phyloP scores from a whole-genome alignment of 805 yeast genomes.

The Metschnikowia kunwiensis region DNA sequence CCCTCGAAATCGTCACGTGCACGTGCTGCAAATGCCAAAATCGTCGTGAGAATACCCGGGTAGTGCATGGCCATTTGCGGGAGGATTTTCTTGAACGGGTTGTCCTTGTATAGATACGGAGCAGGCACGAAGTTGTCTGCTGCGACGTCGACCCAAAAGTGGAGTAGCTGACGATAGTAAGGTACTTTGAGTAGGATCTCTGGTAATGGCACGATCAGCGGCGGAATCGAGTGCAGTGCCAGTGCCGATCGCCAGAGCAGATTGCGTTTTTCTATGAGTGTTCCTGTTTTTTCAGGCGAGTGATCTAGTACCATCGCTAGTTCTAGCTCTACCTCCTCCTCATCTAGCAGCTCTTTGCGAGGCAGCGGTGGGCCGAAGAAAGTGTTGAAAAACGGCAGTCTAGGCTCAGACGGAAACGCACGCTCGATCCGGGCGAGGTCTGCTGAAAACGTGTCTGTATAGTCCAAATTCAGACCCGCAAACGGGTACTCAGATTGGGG shows the following conservation, averaged over 20 bases:
- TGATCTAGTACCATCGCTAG: neutral
- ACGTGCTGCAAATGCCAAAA: slow-evolving; percentile 45
- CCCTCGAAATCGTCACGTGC: slow-evolving; percentile 27
- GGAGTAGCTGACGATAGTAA: slow-evolving; percentile 56
- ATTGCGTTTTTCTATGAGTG: neutral
- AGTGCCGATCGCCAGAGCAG: slow-evolving; percentile 1
- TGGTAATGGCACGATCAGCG: slow-evolving; percentile 45
- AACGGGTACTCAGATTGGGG: slow-evolving; percentile 1
- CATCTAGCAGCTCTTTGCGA: neutral
- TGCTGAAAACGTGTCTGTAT: slow-evolving; percentile 7
- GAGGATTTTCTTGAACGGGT: slow-evolving; percentile 63
- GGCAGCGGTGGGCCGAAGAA: neutral
- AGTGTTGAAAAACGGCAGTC: slow-evolving; percentile 5
- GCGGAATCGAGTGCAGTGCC: slow-evolving; percentile 25
- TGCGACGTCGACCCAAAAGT: slow-evolving; percentile 59
- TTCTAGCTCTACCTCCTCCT: neutral
- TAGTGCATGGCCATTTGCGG: slow-evolving; percentile 67
- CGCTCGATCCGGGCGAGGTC: slow-evolving; percentile 14
- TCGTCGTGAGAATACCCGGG: slow-evolving; percentile 53
- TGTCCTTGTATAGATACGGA: slow-evolving; percentile 53
- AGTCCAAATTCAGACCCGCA: neutral
- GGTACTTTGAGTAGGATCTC: slow-evolving; percentile 59
- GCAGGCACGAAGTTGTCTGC: slow-evolving; percentile 65
- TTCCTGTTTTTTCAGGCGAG: neutral
- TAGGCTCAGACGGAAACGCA: slow-evolving; percentile 9